Conservation (phyloP, 768 basidiomycete species). For the Leucocoprinus leucothites region DNA sequence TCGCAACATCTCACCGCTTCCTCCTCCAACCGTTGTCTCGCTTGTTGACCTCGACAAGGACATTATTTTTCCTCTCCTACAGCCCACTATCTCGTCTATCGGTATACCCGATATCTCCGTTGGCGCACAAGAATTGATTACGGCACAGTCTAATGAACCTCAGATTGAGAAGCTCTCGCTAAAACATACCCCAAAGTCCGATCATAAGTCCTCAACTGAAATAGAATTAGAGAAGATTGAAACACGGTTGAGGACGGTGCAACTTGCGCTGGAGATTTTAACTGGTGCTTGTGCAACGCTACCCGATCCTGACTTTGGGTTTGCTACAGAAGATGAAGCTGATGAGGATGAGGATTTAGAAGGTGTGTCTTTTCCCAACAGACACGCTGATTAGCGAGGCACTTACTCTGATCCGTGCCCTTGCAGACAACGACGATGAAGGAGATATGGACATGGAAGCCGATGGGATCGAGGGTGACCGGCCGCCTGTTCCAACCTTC, state of each 20-base stretch:
- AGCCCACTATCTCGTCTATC: constrained; percentile 59
- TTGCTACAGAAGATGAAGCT: constrained; percentile 36
- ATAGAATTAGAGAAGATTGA: constrained; percentile 74
- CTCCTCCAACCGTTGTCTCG: constrained; percentile 61
- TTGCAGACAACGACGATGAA: constrained; percentile 19
- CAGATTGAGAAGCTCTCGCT: constrained; percentile 54
- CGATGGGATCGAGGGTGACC: constrained; percentile 36
- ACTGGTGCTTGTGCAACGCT: constrained; percentile 87
- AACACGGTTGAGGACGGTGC: constrained; percentile 64
- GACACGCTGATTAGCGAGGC: not conserved
- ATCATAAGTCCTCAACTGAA: constrained; percentile 71
- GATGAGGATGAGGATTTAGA: constrained; percentile 29
- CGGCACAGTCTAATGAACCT: constrained; percentile 45
- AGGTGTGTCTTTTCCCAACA: constrained; percentile 18
- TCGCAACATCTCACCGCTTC: constrained; percentile 73
- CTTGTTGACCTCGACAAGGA: constrained; percentile 68
- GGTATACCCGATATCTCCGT: constrained; percentile 50
- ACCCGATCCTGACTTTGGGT: constrained; percentile 63
- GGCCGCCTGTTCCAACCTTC: constrained; percentile 35
- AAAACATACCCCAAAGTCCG: constrained; percentile 68
- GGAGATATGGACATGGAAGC: constrained; percentile 37
- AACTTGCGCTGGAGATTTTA: constrained; percentile 83
- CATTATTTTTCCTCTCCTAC: constrained; percentile 66
- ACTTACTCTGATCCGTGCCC: not conserved
- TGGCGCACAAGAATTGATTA: constrained; percentile 48